Evolutionary conservation across 352 stramenopile genomes (phyloP).

Genomic region (Thalassiosira delicatula): DNA sequence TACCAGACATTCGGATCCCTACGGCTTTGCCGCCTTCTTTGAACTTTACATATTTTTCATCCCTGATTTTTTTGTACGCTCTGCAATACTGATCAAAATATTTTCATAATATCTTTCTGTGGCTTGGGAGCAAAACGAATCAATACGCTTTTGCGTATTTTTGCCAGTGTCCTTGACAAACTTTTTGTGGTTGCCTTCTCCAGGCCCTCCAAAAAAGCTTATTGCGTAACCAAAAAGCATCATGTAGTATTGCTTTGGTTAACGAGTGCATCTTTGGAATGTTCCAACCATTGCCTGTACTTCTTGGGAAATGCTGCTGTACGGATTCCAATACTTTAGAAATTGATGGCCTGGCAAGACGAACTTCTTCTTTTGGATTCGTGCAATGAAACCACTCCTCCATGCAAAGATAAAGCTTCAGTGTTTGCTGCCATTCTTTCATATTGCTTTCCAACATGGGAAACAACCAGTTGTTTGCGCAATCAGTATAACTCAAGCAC

Average conservation of each 20-base stretch:
- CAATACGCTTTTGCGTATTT: background rate
- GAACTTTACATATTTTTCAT: too few species aligned
- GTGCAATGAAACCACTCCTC: slow-evolving; percentile 19
- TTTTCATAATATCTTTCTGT: background rate
- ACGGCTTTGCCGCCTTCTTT: too few species aligned
- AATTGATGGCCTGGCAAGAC: background rate
- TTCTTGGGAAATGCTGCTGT: slow-evolving; percentile 7
- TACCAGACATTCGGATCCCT: too few species aligned
- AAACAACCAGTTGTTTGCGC: too few species aligned
- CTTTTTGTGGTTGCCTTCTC: slow-evolving; percentile 2
- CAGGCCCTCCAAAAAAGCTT: slow-evolving; percentile 21
- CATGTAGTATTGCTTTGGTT: slow-evolving; percentile 16
- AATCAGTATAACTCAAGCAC: slow-evolving; percentile 4
- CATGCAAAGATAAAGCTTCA: too few species aligned
- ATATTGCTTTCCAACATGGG: too few species aligned
- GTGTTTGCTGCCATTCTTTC: too few species aligned
- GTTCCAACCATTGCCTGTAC: background rate
- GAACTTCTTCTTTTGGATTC: slow-evolving; percentile 2
- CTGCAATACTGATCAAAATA: slow-evolving; percentile 8
- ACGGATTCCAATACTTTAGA: background rate
- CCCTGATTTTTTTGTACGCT: too few species aligned
- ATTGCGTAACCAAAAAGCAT: slow-evolving; percentile 17
- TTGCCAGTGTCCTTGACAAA: slow-evolving; percentile 16
- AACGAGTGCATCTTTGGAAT: slow-evolving; percentile 21
- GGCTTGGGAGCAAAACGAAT: background rate